Base-by-base conservation (phyloP, 768 basidiomycete species). In the Pisolithus sp. region DNA sequence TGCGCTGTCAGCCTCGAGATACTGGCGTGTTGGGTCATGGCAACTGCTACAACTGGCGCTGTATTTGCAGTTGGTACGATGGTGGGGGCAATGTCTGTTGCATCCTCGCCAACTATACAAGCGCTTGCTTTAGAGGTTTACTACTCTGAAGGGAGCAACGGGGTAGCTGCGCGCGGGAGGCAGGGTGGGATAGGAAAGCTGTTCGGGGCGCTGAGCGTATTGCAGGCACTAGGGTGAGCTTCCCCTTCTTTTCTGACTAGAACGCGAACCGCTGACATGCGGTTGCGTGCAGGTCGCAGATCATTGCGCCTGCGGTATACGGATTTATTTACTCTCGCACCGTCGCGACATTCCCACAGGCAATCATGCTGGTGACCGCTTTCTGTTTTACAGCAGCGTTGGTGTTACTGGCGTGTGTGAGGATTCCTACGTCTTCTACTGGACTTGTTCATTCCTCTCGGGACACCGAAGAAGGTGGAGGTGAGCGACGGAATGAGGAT, bases 131-230 rank as follows among this genome's bases (percentile, higher is more conserved):
- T 94, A 38, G 79, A 84, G 24, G 61, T 89, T 42, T 88, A 84
- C 54, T 13, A 15, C 17, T 26, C 26, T 45, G 43, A 4, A 20
- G 13, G n/a, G 5, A 45, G 7, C 13, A 45, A 23, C 24, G 24
- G 43, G 23, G 68, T 67, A n/a, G 70, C 72, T 18, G 78, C 77
- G 1, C 78, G 82, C 2, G 46, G 50, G 37, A 59, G 62, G 31
- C 58, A 59, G 0, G 73, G 72, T 13, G 86, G 92, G 60, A 71
- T 76, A 12, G 93, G 92, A 2, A 76, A 73, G 58, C 72, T 96
- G 13, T 93, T 93, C 60, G 93, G 91, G 8, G 90, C 83, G 4
- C 57, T 93, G 52, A 82, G 84, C 51, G 86, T 93, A 26, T 57
- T 91, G 4, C 80, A 86, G 55, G 81, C 86, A 7, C 62, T 91